These are phyloP conservation scores for Beauveria varroae DNA, from an alignment of 2,329 filamentous ascomycete species.

Conservation along the genomic window DNA sequence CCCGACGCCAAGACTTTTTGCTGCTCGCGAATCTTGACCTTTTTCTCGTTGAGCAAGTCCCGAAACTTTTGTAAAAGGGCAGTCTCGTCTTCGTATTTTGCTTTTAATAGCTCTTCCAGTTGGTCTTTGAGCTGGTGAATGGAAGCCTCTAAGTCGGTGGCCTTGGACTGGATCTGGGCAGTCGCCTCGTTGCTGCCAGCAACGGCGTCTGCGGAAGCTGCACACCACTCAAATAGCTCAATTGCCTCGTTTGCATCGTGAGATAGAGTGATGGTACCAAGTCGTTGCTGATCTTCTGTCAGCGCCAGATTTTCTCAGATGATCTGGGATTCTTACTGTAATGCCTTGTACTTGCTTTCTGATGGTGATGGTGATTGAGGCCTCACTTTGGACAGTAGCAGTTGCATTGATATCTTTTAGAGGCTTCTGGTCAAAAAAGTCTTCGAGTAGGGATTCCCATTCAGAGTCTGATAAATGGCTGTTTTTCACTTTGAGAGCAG, in stretches of 20 bases:
- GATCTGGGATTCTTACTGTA: constrained; percentile 40
- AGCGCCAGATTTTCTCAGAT: not conserved
- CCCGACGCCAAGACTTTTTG: constrained; percentile 49
- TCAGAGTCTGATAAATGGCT: constrained; percentile 52
- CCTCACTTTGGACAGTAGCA: constrained; percentile 47
- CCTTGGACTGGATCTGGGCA: constrained; percentile 32
- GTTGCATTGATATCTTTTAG: constrained; percentile 50
- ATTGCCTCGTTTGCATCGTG: constrained; percentile 51
- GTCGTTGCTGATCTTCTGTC: constrained; percentile 46
- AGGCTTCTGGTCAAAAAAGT: constrained; percentile 46
- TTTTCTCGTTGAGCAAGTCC: constrained; percentile 68
- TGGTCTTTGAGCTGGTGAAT: constrained; percentile 53
- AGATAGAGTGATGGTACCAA: constrained; percentile 56
- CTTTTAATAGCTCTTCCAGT: constrained; percentile 56
- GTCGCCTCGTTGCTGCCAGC: constrained; percentile 36
- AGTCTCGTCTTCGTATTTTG: constrained; percentile 60
- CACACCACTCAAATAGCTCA: constrained; percentile 64
- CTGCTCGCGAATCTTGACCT: constrained; percentile 70
- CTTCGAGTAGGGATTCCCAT: constrained; percentile 56
- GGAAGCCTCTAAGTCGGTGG: constrained; percentile 43
- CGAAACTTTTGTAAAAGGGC: constrained; percentile 62
- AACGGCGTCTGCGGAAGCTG: constrained; percentile 44
- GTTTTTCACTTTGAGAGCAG: constrained; percentile 45
- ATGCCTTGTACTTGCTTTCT: constrained; percentile 61
- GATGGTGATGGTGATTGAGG: constrained; percentile 52